Percentiles rank a stretch among this genome's conserved stretches.
Conservation (phyloP, 345 rosid genomes). For the Aquilaria malaccensis region DNA sequence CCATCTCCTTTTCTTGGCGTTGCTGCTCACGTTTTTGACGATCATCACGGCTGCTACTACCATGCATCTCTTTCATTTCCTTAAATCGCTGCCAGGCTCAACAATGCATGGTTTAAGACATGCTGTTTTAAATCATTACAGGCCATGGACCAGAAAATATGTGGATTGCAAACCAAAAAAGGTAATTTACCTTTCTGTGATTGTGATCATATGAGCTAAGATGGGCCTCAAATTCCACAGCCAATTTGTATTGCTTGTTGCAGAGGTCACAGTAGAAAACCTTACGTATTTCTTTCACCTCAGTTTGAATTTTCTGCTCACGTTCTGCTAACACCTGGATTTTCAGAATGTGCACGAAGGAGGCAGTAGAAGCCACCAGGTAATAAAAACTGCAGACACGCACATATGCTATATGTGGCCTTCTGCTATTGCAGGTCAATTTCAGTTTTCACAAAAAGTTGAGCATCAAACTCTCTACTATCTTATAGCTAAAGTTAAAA, state of each 20-base stretch:
- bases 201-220: slow-evolving; percentile 98
- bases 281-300: slow-evolving; percentile 88
- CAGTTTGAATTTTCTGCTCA: slow-evolving; percentile 95
- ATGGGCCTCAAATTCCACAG: slow-evolving; percentile 95
- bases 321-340: slow-evolving; percentile 99
- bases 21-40: slow-evolving; percentile 82
- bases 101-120: background rate
- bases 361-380: slow-evolving; percentile 99
- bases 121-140: background rate
- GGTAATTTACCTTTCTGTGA: slow-evolving; percentile 73
- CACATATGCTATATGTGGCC: slow-evolving; percentile 76
- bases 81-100: slow-evolving; percentile 67
- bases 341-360: slow-evolving; percentile 99
- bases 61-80: slow-evolving; percentile 94
- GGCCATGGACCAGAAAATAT: background rate
- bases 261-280: slow-evolving; percentile 94
- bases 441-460: slow-evolving; percentile 42
- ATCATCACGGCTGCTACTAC: slow-evolving; percentile 84
- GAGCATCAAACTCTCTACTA: slow-evolving; percentile 51
- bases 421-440: slow-evolving; percentile 48
- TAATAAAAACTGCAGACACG: slow-evolving; percentile 92
- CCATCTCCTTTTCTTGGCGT: slow-evolving; percentile 89
- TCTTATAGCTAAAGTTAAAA: slow-evolving; percentile 16
- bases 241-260: slow-evolving; percentile 93
- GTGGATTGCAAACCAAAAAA: background rate